Evolutionary conservation across 1,284 basidiomycete genomes (phyloP), one percentile per base, ranked within the genome.

Genomic region (Entoloma clypeatum): DNA sequence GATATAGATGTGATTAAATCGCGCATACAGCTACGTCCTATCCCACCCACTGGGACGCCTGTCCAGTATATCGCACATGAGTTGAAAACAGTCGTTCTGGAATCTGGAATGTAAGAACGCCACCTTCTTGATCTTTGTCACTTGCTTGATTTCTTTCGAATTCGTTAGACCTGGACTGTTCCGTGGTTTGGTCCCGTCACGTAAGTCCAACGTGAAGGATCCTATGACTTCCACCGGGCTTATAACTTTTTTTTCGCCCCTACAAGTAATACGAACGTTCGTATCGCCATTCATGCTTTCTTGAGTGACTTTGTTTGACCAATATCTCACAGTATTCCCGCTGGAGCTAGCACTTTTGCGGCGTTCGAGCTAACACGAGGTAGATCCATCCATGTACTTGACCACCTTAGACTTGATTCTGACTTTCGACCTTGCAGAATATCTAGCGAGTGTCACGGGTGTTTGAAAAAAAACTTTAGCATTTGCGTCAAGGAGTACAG

Each of bases 261-360:
- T 33, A 7, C 37, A 77, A n/a, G 72, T 85, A 27, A 52, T 84
- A 23, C 65, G 79, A 72, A 87, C 77, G 78, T n/a, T n/a, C n/a
- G n/a, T 78, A 52, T 42, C 49, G 13, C 29, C 23, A 28, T 25
- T 18, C 19, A 10, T 25, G 7, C 14, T 17, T 7, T 26, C 7
- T 7, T 10, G 5, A 13, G 9, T 9, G 18, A n/a, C 26, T n/a
- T 17, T 24, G 23, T 25, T 24, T 35, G 17, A 10, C 19, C 44
- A 16, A 40, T 33, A 18, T 18, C 11, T 7, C 29, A 21, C 16
- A 55, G 53, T 34, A 88, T 93, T 50, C 92, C 93, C 4, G 90
- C 93, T 2, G 93, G 91, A 5, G 92, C 81, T 18, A 83, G 85
- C 46, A 96, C 92, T 0, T 96, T 97, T 55, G 83, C 90, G n/a